Percentiles rank a stretch among this genome's conserved stretches.
Evolutionary conservation across 2,329 filamentous ascomycete genomes (phyloP).

Genomic region (Aspergillus felis): DNA sequence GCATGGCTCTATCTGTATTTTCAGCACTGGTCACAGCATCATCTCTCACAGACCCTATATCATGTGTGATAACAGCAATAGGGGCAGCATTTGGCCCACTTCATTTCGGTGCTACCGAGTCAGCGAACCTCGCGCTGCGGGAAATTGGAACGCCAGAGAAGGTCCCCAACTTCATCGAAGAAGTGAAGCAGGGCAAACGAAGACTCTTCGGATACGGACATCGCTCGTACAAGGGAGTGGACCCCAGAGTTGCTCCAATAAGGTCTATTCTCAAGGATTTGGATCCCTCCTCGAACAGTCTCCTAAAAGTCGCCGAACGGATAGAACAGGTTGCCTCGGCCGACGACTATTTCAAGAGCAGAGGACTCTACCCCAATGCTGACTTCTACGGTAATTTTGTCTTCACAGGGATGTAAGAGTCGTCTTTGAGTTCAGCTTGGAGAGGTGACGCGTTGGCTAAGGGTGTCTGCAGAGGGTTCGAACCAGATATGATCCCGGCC

Average conservation of each 20-base stretch:
- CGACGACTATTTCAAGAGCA: constrained; percentile 24
- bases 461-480: constrained; percentile 20
- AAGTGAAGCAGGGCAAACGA: constrained; percentile 23
- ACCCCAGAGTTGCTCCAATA: constrained; percentile 26
- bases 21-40: constrained; percentile 55
- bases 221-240: constrained; percentile 27
- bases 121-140: constrained; percentile 45
- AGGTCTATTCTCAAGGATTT: constrained; percentile 23
- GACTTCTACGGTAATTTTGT: constrained; percentile 46
- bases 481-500: constrained; percentile 26
- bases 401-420: constrained; percentile 38
- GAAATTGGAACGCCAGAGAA: constrained; percentile 23
- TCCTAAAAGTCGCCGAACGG: constrained; percentile 22
- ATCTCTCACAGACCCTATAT: constrained; percentile 53
- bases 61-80: constrained; percentile 50
- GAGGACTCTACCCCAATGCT: constrained; percentile 42
- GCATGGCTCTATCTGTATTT: constrained; percentile 56
- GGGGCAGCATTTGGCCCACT: constrained; percentile 56
- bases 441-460: background rate
- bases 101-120: constrained; percentile 58
- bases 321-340: constrained; percentile 22
- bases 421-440: background rate
- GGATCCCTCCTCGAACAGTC: constrained; percentile 6
- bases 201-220: constrained; percentile 32
- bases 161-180: constrained; percentile 24